Evolutionary conservation across 345 rosid species (phyloP).

Genomic region (Anacardium occidentale): DNA sequence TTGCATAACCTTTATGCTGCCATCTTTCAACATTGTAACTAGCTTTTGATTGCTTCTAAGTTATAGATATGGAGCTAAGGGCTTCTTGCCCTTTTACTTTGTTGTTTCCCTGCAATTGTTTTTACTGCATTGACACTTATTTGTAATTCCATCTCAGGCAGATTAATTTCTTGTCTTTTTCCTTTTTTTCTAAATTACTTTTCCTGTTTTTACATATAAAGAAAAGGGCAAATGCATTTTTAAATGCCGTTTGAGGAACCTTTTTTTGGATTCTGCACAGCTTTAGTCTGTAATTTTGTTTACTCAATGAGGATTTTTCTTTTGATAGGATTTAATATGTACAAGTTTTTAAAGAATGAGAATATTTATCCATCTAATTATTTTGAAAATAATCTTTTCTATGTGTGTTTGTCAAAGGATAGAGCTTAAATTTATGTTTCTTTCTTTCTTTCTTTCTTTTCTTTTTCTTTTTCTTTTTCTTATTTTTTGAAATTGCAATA

Average conservation of each 20-base stretch:
- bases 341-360: background rate
- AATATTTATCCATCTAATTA: background rate
- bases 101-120: conserved; percentile 23
- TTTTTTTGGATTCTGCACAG: too few species aligned
- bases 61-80: background rate
- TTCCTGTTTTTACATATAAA: too few species aligned
- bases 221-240: too few species aligned
- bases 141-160: too few species aligned
- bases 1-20: background rate
- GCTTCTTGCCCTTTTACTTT: conserved; percentile 10
- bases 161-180: conserved; percentile 31
- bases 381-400: background rate
- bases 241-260: too few species aligned
- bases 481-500: too few species aligned
- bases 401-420: background rate
- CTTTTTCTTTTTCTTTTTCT: too few species aligned
- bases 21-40: conserved; percentile 1
- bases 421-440: background rate
- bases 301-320: too few species aligned
- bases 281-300: too few species aligned
- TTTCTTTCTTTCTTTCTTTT: too few species aligned
- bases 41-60: conserved; percentile 13
- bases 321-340: background rate
- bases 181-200: too few species aligned
- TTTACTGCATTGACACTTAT: conserved; percentile 24